Evolutionary conservation across 176 grass and related monocot genomes (phyloP).

Genomic region (Carex littledalei): DNA sequence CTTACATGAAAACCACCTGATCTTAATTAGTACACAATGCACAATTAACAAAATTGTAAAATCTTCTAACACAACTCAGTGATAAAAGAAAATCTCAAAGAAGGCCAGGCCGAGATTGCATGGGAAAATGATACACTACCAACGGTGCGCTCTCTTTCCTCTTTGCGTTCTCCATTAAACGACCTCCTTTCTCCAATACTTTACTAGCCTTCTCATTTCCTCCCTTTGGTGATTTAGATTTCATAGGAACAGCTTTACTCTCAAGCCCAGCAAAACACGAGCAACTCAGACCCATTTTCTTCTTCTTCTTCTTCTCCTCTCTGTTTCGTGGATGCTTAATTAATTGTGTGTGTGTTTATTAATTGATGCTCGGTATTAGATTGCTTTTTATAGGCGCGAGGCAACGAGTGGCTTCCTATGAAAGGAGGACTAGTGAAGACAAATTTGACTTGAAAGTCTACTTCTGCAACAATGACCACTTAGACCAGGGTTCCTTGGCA

Average conservation of each 20-base stretch:
- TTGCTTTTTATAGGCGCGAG: not conserved
- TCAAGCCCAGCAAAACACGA: slow-evolving; percentile 16
- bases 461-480: not conserved
- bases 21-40: not conserved
- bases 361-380: not conserved
- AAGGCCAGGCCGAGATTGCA: slow-evolving; percentile 38
- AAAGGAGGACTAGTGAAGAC: not conserved
- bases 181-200: not conserved
- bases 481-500: not conserved
- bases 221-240: not conserved
- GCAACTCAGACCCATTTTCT: slow-evolving; percentile 18
- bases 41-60: not conserved
- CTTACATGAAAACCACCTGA: not conserved
- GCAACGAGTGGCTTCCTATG: not conserved
- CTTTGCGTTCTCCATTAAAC: not conserved
- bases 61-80: not conserved
- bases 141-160: slow-evolving; percentile 11
- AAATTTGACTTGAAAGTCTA: not conserved
- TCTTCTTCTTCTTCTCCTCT: not conserved
- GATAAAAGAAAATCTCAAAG: slow-evolving; percentile 16
- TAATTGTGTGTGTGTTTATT: not conserved
- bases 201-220: not conserved
- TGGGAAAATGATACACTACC: slow-evolving; percentile 29
- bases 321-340: not conserved
- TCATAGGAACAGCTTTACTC: slow-evolving; percentile 5